A percentile compares a stretch with the other conserved stretches of the same genome.
Conservation (phyloP, 225 moss, liverwort and hornwort genomes). For the Sphagnum tenellum region DNA sequence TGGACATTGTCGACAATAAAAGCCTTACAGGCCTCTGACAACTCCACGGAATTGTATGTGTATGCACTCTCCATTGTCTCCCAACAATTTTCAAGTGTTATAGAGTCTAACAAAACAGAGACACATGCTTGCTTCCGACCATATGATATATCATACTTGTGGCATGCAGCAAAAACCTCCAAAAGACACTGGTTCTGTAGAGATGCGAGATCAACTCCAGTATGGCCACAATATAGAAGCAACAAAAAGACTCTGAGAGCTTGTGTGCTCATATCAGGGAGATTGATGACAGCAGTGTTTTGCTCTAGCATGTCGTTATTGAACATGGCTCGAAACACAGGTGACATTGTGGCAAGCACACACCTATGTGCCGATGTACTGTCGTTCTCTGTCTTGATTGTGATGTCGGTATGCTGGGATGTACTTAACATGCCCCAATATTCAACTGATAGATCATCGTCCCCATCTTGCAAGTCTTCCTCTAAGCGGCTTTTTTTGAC, state of each 20-base stretch:
- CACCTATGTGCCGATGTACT: slow-evolving; percentile 6
- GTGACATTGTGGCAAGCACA: slow-evolving; percentile 6
- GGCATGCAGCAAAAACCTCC: slow-evolving; percentile 5
- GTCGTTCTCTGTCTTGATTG: slow-evolving; percentile 6
- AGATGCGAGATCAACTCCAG: not conserved
- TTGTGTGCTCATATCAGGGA: slow-evolving; percentile 2
- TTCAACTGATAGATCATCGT: slow-evolving; percentile 2
- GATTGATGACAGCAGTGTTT: not conserved
- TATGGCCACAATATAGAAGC: slow-evolving; percentile 3
- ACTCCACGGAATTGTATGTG: slow-evolving; percentile 6
- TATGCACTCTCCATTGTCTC: slow-evolving; percentile 6
- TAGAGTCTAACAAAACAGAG: slow-evolving; percentile 3
- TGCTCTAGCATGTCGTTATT: slow-evolving; percentile 6
- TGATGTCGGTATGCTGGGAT: slow-evolving; percentile 5
- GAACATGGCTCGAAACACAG: slow-evolving; percentile 9
- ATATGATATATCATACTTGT: slow-evolving; percentile 3
- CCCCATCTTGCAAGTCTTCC: slow-evolving; percentile 2
- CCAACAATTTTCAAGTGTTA: not conserved
- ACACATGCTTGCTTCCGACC: slow-evolving; percentile 3
- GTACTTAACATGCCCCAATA: slow-evolving; percentile 8
- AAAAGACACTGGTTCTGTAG: slow-evolving; percentile 1
- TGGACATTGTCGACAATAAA: slow-evolving; percentile 6
- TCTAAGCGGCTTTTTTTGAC: not conserved
- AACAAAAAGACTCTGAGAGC: slow-evolving; percentile 4
- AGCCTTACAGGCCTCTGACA: slow-evolving; percentile 8